These are phyloP conservation scores for Syzygium aqueum DNA, from an alignment of 345 rosid genomes.

Conservation along the genomic window DNA sequence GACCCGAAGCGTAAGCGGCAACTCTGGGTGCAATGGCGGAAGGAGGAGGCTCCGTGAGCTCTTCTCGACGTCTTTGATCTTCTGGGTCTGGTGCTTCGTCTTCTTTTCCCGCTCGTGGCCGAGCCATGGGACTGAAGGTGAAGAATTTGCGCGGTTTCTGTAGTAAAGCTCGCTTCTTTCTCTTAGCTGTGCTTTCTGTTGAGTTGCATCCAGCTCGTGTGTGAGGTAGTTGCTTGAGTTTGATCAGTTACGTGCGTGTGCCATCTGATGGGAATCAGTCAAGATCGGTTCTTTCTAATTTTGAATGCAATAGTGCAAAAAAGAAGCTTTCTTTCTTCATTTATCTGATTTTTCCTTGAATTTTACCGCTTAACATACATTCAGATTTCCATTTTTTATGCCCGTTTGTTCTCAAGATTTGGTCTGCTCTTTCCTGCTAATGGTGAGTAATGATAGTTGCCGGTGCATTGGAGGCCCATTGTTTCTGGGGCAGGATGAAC, in stretches of 20 bases:
- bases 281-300: neutral
- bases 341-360: neutral
- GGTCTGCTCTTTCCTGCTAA: neutral
- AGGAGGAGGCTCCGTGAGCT: conserved; percentile 28
- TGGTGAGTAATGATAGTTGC: neutral
- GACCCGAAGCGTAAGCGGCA: neutral
- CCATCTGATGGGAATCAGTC: neutral
- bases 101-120: conserved; percentile 49
- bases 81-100: conserved; percentile 60
- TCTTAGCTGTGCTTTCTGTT: neutral
- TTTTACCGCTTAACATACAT: neutral
- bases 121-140: conserved; percentile 58
- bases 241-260: neutral
- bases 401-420: neutral
- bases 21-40: neutral
- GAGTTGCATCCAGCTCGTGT: neutral
- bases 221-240: neutral
- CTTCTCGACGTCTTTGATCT: conserved; percentile 44
- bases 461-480: neutral
- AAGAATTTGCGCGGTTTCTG: neutral
- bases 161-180: neutral
- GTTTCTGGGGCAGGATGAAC: neutral
- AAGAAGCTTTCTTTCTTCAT: neutral
- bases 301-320: neutral
- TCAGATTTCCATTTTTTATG: neutral